These are phyloP conservation scores for Populus simonii DNA, from an alignment of 345 rosid genomes.

Conservation along the genomic window DNA sequence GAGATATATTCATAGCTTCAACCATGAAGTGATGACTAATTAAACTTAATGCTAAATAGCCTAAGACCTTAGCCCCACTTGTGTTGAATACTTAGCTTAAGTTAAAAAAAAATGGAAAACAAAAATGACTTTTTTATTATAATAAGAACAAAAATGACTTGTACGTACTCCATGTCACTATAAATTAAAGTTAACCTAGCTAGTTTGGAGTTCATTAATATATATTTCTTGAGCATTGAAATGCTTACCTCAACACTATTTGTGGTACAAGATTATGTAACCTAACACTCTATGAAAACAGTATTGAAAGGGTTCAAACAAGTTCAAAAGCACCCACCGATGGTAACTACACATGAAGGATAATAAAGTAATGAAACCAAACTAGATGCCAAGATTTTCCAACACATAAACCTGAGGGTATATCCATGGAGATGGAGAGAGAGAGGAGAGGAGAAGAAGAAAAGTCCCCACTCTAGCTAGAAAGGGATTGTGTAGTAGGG, in stretches of 20 bases:
- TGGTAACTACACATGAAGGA: background rate
- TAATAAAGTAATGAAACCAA: background rate
- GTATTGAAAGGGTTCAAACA: background rate
- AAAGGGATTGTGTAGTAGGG: background rate
- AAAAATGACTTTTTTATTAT: background rate
- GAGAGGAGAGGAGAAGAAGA: background rate
- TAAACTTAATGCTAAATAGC: background rate
- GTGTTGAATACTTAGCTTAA: background rate
- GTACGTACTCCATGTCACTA: background rate
- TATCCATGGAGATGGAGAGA: no score
- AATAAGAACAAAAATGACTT: background rate
- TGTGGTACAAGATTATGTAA: background rate
- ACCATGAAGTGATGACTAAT: no score
- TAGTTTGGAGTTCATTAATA: background rate
- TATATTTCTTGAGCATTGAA: background rate
- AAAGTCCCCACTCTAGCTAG: slow-evolving; percentile 37
- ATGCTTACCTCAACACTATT: background rate
- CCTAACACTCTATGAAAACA: background rate
- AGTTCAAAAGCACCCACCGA: background rate
- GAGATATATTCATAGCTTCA: no score
- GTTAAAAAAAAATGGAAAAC: background rate
- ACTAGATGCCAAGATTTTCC: background rate
- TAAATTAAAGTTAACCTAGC: background rate
- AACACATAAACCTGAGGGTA: background rate
- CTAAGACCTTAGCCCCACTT: background rate